Evolutionary conservation across 768 basidiomycete species (phyloP).

Genomic region (Phylloporus scabripes): DNA sequence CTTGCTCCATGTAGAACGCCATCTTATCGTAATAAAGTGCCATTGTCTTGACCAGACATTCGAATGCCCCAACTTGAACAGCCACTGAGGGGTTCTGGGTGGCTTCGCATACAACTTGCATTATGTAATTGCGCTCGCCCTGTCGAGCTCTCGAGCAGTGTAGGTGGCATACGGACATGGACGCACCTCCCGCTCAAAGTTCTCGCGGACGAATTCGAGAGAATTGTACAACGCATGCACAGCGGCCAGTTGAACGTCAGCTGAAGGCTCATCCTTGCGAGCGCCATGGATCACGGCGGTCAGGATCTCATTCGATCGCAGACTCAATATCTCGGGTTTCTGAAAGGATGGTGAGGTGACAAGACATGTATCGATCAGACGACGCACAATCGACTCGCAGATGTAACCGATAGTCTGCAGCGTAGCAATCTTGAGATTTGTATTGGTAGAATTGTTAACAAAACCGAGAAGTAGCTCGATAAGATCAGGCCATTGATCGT

Average conservation of each 20-base stretch:
- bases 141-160: conserved; percentile 29
- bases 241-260: conserved; percentile 89
- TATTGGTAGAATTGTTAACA: conserved; percentile 67
- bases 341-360: conserved; percentile 28
- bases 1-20: conserved; percentile 99
- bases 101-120: conserved; percentile 99
- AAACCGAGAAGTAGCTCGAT: conserved; percentile 86
- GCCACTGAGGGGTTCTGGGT: conserved; percentile 76
- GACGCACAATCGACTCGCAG: conserved; percentile 91
- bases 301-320: conserved; percentile 93
- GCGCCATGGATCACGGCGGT: conserved; percentile 99
- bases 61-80: conserved; percentile 95
- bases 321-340: conserved; percentile 89
- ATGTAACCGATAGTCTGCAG: conserved; percentile 95
- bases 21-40: conserved; percentile 98
- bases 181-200: conserved; percentile 93
- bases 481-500: conserved; percentile 83
- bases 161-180: background rate
- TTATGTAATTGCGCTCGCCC: conserved; percentile 99
- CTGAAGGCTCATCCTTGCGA: conserved; percentile 87
- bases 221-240: conserved; percentile 92
- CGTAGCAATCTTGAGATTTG: conserved; percentile 77
- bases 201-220: conserved; percentile 94
- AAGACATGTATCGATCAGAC: conserved; percentile 2
- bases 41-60: conserved; percentile 96